Evolutionary conservation across 139 green algal species (phyloP), one percentile per base, ranked within the genome.

Genomic region (Trebouxia sp.): DNA sequence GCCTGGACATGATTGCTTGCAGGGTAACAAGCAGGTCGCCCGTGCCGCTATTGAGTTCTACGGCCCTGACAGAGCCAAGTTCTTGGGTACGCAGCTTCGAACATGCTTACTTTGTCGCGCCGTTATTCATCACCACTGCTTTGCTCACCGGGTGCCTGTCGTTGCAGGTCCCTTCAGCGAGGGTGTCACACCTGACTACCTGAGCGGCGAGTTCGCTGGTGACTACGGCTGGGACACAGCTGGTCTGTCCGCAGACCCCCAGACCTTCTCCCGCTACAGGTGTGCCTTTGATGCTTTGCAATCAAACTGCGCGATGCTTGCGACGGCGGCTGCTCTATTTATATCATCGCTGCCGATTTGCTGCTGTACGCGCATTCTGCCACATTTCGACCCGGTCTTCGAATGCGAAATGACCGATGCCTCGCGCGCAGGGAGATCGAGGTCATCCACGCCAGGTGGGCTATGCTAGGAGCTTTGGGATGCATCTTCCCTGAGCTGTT

Each of bases 141-240:
- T 45, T 72, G 58, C 39, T 65, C 35, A 62, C 30, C 66, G 48
- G 30, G 86, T 91, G 43, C 84, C 94, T 83, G 82, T 89, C 58
- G 82, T 48, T 53, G 92, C 87, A 53, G 93, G 93, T 72, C 89
- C 88, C 82, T 94, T 95, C 87, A 90, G 89, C 83, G 90, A 92
- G 50, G 76, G 67, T 72, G 37, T 78, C 65, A 78, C 81, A 74
- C 94, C 94, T 48, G 51, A 78, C 24, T 97, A 97, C 93, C 91
- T 98, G 80, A 96, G 85, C 53, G 94, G 94, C 78, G 94, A 98
- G 94, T 97, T 92, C 88, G 85, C 94, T 67, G 94, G 94, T 84
- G 93, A 97, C 92, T 98, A 98, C 83, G 94, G 94, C 87, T 98
- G 93, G 94, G 95, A 98, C 90, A 97, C 94, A 79, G 93, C 92